Evolutionary conservation across 2,329 filamentous ascomycete genomes (phyloP).

Genomic region (Colletotrichum chrysophilum): DNA sequence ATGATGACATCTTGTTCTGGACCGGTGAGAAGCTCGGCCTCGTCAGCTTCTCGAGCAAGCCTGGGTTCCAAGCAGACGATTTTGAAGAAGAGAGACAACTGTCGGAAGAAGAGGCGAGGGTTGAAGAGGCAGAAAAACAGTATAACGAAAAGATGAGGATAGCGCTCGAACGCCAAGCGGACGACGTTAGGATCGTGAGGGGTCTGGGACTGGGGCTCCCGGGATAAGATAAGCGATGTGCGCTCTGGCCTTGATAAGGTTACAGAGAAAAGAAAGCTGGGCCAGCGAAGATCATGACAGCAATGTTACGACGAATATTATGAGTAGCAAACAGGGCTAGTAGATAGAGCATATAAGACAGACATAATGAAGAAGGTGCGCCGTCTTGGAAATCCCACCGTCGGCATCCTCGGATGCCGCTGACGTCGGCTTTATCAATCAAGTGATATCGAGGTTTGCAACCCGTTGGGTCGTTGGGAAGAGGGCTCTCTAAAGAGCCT

Average conservation of each 20-base stretch:
- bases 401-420: no score
- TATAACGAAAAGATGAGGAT: constrained; percentile 77
- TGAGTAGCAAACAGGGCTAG: background rate
- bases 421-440: background rate
- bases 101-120: constrained; percentile 51
- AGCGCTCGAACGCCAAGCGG: constrained; percentile 77
- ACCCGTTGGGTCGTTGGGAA: background rate
- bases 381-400: background rate
- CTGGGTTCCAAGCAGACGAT: constrained; percentile 53
- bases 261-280: background rate
- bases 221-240: background rate
- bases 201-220: constrained; percentile 52
- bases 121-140: constrained; percentile 59
- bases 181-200: constrained; percentile 78
- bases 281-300: background rate
- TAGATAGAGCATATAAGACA: background rate
- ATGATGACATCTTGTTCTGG: constrained; percentile 82
- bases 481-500: background rate
- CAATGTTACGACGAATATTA: background rate
- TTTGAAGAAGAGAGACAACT: constrained; percentile 53
- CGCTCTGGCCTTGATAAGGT: background rate
- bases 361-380: background rate
- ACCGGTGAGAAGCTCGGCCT: constrained; percentile 85
- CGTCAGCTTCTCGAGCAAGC: constrained; percentile 63
- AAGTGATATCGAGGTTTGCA: background rate